Base-by-base conservation (phyloP, 1,284 basidiomycete species). In the Peniophora sp. region DNA sequence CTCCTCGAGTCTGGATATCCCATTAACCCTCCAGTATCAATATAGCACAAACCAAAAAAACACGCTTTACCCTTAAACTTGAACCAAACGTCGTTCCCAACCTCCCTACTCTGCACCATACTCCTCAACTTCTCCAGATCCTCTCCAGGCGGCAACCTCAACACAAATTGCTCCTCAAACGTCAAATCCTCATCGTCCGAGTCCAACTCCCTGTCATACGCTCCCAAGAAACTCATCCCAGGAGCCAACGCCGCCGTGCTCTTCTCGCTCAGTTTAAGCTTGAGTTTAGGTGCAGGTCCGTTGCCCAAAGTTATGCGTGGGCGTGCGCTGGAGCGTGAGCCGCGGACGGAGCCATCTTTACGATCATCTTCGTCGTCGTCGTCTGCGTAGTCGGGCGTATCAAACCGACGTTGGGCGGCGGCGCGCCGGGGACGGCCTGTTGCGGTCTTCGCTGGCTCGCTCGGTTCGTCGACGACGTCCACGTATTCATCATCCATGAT, bases 151-250 rank as follows among this genome's bases (percentile, higher is more conserved):
- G 93, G 93, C 74, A 99, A 84, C 39, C 95, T 72, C 27, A 99
- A 72, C 52, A 99, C 86, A 64, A 99, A 97, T 63, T 99, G 96
- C 69, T 99, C 97, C 69, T 99, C 97, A 62, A 99, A 98, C 3
- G 85, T 85, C 53, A 99, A 69, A 48, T 98, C 95, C 55, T 97
- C 92, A 55, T 96, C 91, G 58, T 89, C 88, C 54, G 92, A 94
- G 66, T 99, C 96, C 50, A 99, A 73, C 65, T 98, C 97, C 41
- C 96, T 75, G 69, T 98, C 94, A 64, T 92, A 96, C 19, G 86
- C 76, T 20, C 91, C 92, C 48, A 95, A 67, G 65, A 92, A 93
- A 45, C 84, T 89, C 76, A 81, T 85, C 49, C 84, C 85, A 45
- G 85, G 83, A 25, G 84, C 86, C 60, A 84, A 80, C 41, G 83